Base-by-base conservation (phyloP, 1,284 basidiomycete species). In the Leccinum proximum region DNA sequence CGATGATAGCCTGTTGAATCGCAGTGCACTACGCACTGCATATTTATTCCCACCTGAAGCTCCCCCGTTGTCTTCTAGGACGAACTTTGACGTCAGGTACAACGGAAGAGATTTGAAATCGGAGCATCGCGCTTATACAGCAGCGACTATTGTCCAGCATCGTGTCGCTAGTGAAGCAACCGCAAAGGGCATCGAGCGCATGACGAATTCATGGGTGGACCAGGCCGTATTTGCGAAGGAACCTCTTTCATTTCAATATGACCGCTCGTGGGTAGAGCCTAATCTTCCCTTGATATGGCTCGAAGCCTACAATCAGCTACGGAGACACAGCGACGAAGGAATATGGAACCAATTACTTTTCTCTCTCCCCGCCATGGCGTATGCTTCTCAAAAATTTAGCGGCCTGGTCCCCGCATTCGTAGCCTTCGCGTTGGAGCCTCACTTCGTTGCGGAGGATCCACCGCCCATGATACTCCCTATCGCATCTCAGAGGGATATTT, bases 301-400 rank as follows among this genome's bases (percentile, higher is more conserved):
- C 18, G 64, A 67, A 7, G 61, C 76, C 1, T 80, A 79, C 50
- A 65, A 76, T 45, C 62, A 69, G 4, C 75, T 74, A 50, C 75
- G 73, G 22, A 11, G 42, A 22, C n/a, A 33, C 16, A 0, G 0
- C 14, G 18, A 37, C 2, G 65, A 67, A 50, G 18, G 33, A 59
- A 60, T 68, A 35, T 69, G 63, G 42, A 74, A 70, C 26, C 64
- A 68, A 13, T 37, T 79, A 18, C 64, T 69, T 16, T 79, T 78
- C 64, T 72, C 72, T n/a, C 70, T 77, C 4, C 67, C 75, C 22
- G 70, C 72, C 2, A 68, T 77, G 65, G 71, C 66, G 30, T 80
- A 77, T 65, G 63, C 64, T 11, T 70, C 67, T 0, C 38, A 59
- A 1, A 8, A 62, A 4, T 38, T 62, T 13, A 18, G 38, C 6